Percentiles rank a stretch among this genome's conserved stretches.
Conservation (phyloP, 805 yeast species). For the Suhomyces prunicola region DNA sequence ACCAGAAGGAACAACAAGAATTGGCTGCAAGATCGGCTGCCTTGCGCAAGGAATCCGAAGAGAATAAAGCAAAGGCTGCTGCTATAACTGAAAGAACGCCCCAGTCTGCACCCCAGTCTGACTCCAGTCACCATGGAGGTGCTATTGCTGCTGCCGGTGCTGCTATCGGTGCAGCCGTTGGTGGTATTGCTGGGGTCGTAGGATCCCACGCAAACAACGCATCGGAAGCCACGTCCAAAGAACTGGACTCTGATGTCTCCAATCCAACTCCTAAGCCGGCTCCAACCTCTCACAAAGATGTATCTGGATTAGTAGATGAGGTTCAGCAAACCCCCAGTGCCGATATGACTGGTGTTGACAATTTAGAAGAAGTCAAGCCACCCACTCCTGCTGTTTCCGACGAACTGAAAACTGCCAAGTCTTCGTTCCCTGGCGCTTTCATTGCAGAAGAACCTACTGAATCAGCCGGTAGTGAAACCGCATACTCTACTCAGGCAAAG, state of each 20-base stretch:
- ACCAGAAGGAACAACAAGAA: constrained; percentile 5
- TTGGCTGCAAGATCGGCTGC: constrained; percentile 1
- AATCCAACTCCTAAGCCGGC: background rate
- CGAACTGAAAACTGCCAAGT: constrained; percentile 10
- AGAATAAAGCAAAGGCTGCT: background rate
- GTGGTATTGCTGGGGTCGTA: constrained; percentile 6
- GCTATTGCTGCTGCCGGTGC: constrained; percentile 7
- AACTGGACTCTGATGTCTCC: background rate
- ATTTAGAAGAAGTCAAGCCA: constrained; percentile 9
- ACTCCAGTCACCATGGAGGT: background rate
- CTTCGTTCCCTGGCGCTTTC: background rate
- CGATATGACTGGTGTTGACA: constrained; percentile 27
- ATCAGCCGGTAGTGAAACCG: background rate
- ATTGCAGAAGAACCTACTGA: background rate
- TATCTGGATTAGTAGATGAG: constrained; percentile 22
- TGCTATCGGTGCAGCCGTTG: constrained; percentile 9
- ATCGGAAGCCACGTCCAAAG: background rate
- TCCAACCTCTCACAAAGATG: background rate
- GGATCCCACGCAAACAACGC: background rate
- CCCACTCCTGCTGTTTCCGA: constrained; percentile 6
- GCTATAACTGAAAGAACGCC: background rate
- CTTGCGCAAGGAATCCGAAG: background rate
- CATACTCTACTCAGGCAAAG: background rate
- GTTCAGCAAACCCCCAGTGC: constrained; percentile 24
- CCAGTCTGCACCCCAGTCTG: background rate